phyloP scores from a whole-genome alignment of 2,329 filamentous ascomycete species.

The Paraconiothyrium brasiliense region DNA sequence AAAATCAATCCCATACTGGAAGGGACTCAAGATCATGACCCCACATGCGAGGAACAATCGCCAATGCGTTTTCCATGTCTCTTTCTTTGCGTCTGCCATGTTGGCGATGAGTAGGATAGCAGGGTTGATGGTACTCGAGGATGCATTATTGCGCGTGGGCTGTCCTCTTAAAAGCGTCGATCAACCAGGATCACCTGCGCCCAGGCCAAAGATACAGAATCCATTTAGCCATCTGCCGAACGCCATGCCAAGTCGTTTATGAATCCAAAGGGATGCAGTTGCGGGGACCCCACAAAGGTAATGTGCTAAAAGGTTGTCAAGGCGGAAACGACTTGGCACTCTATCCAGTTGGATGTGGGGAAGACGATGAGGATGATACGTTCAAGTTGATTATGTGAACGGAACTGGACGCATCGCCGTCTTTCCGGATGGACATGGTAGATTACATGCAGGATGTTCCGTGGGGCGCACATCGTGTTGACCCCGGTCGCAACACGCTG shows the following conservation, averaged over 20 bases:
- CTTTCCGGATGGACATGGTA: neutral
- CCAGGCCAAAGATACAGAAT: conserved; percentile 26
- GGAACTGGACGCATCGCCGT: neutral
- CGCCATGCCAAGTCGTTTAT: conserved; percentile 29
- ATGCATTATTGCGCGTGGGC: neutral
- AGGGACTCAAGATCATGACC: conserved; percentile 59
- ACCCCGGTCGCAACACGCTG: neutral
- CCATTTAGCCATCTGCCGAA: conserved; percentile 43
- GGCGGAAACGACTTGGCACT: conserved; percentile 29
- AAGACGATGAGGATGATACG: conserved; percentile 17
- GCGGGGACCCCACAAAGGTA: conserved; percentile 41
- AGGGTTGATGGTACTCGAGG: neutral
- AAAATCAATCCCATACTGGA: conserved; percentile 65
- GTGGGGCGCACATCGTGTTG: neutral
- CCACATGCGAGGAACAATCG: conserved; percentile 59
- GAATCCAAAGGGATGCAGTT: conserved; percentile 11
- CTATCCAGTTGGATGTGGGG: conserved; percentile 39
- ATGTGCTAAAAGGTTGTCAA: conserved; percentile 22
- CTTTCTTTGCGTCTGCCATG: conserved; percentile 33
- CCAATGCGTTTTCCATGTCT: conserved; percentile 52
- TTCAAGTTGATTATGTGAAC: neutral
- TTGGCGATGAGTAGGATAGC: conserved; percentile 3
- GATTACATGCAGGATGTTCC: conserved; percentile 1
- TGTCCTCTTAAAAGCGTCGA: conserved; percentile 17
- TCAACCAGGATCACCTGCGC: conserved; percentile 28